These are phyloP conservation scores for Aspergillus sp. DNA, from an alignment of 2,329 filamentous ascomycete genomes.

Conservation along the genomic window DNA sequence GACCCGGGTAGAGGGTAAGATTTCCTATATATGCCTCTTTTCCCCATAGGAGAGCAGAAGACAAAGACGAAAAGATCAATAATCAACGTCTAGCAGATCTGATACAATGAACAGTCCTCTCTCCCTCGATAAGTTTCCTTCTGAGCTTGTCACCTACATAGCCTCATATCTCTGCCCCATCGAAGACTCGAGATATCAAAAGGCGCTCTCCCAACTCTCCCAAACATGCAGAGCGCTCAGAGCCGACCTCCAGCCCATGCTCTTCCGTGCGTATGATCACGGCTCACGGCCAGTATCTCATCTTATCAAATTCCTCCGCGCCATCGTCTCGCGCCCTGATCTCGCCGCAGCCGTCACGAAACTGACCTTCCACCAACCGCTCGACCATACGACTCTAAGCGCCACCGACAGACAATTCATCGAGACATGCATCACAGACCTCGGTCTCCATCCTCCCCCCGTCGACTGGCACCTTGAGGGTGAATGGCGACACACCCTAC, in stretches of 20 bases:
- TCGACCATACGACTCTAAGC: neutral
- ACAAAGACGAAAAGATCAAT: too few species aligned
- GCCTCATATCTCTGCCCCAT: neutral
- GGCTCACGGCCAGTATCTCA: neutral
- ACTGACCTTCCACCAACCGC: neutral
- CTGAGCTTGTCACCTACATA: neutral
- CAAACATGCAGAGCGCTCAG: constrained; percentile 1
- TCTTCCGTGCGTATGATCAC: neutral
- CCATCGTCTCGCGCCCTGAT: neutral
- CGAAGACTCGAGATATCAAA: neutral
- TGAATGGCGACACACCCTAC: neutral
- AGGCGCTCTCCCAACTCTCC: neutral
- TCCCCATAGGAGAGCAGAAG: too few species aligned
- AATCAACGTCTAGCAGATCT: too few species aligned
- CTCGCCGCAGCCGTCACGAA: constrained; percentile 1
- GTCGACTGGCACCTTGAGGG: neutral
- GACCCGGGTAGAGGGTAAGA: too few species aligned
- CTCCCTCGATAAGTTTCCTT: neutral
- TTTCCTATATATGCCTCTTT: too few species aligned
- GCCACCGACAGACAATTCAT: neutral
- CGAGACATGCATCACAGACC: neutral
- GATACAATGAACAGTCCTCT: neutral
- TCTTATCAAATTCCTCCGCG: constrained; percentile 2
- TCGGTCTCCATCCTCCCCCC: neutral
- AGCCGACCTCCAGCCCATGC: neutral